Conservation (phyloP, 1,284 basidiomycete genomes). For the Pisolithus thermaeus region DNA sequence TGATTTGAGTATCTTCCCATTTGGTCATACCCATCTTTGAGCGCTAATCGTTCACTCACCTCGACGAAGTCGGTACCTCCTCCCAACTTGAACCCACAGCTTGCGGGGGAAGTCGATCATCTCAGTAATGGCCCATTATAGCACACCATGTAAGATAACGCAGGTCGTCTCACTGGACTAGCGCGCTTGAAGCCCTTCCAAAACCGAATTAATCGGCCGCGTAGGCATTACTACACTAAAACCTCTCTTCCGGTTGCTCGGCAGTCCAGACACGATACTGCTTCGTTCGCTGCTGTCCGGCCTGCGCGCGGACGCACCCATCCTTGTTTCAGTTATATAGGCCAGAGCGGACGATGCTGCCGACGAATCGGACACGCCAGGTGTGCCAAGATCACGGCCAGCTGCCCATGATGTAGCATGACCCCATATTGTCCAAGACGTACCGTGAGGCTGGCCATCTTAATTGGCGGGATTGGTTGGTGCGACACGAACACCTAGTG, state of each 20-base stretch:
- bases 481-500: too few species aligned
- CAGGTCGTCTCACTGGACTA: constrained; percentile 74
- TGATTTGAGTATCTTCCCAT: too few species aligned
- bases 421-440: constrained; percentile 68
- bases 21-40: too few species aligned
- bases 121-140: too few species aligned
- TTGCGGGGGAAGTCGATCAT: constrained; percentile 75
- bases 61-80: too few species aligned
- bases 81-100: constrained; percentile 68
- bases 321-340: constrained; percentile 33
- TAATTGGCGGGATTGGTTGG: too few species aligned
- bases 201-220: constrained; percentile 61
- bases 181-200: constrained; percentile 76
- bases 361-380: constrained; percentile 29
- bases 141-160: too few species aligned
- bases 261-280: constrained; percentile 55
- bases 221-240: constrained; percentile 60
- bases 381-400: constrained; percentile 35
- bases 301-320: too few species aligned
- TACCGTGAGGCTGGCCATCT: constrained; percentile 81
- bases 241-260: constrained; percentile 74
- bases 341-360: constrained; percentile 30
- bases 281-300: too few species aligned
- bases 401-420: constrained; percentile 86
- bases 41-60: too few species aligned